Percentiles rank a stretch among this genome's conserved stretches.
Conservation (phyloP, 225 moss, liverwort and hornwort genomes). For the Polytrichum formosum region DNA sequence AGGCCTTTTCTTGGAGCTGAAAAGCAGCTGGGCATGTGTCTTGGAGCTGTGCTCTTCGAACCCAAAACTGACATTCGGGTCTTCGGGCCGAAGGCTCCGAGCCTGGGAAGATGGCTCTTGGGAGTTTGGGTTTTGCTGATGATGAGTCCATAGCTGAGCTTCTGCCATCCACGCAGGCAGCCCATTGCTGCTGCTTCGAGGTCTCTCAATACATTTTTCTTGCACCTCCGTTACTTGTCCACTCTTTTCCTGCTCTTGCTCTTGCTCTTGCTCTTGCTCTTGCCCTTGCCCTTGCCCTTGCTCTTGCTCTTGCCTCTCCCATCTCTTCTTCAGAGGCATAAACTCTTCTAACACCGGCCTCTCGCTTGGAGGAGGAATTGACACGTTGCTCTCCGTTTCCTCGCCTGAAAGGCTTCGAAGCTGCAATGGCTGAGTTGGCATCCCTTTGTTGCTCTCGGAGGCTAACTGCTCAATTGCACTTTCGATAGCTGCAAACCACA, state of each 20-base stretch:
- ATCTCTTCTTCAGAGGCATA: constrained; percentile 64
- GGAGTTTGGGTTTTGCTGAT: neutral
- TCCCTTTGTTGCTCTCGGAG: constrained; percentile 34
- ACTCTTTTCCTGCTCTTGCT: constrained; percentile 1
- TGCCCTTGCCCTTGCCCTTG: neutral
- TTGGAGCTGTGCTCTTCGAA: constrained; percentile 24
- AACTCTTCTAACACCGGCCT: constrained; percentile 65
- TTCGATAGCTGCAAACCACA: constrained; percentile 57
- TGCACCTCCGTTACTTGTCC: constrained; percentile 11
- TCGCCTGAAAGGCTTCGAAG: constrained; percentile 22
- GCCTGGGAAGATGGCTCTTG: neutral
- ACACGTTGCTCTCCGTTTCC: constrained; percentile 49
- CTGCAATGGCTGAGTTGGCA: constrained; percentile 38
- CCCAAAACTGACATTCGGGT: neutral
- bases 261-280: constrained; percentile 15
- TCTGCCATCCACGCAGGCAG: constrained; percentile 96
- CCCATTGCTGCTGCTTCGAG: constrained; percentile 26
- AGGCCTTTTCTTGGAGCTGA: constrained; percentile 73
- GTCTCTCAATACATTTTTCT: constrained; percentile 19
- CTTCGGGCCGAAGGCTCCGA: too few relatives aligned
- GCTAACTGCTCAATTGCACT: constrained; percentile 51
- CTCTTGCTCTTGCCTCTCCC: constrained; percentile 51
- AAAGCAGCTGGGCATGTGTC: constrained; percentile 60
- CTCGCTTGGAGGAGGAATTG: constrained; percentile 25
- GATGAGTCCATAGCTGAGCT: constrained; percentile 83